phyloP scores from a whole-genome alignment of 164 flowering plant genomes.

The Umbellularia californica region DNA sequence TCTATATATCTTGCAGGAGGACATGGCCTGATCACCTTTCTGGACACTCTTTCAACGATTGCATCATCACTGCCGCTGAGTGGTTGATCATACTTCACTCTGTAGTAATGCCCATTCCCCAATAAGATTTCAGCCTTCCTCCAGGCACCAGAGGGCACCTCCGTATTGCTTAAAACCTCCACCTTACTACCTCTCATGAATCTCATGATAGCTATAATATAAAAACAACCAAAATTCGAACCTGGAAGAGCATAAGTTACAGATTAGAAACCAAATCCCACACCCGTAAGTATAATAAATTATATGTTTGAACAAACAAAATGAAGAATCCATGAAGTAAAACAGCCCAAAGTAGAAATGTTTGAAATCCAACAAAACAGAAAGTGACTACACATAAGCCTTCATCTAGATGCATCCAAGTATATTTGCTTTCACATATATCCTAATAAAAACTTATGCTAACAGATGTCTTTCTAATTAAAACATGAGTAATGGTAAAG shows the following conservation, averaged over 20 bases:
- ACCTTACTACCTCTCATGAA: constrained; percentile 62
- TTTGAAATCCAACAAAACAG: not conserved
- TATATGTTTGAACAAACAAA: not conserved
- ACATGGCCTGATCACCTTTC: constrained; percentile 67
- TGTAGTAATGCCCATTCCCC: constrained; percentile 67
- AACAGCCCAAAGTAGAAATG: not conserved
- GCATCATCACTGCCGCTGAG: constrained; percentile 11
- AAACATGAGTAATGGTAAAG: too few species aligned
- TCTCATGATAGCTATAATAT: constrained; percentile 38
- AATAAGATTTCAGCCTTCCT: constrained; percentile 53
- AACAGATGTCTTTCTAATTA: too few species aligned
- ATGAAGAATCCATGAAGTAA: not conserved
- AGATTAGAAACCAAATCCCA: not conserved
- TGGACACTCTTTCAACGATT: constrained; percentile 47
- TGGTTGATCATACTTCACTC: constrained; percentile 42
- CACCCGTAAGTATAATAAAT: not conserved
- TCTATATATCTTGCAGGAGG: constrained; percentile 41
- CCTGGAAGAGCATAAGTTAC: not conserved
- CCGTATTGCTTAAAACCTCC: constrained; percentile 56
- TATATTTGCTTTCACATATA: not conserved
- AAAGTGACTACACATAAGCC: not conserved
- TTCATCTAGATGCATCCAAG: not conserved
- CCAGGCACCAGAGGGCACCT: constrained; percentile 68
- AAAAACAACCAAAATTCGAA: not conserved
- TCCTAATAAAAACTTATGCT: not conserved